These are phyloP conservation scores for Fistulinella prunicolor DNA, from an alignment of 768 basidiomycete species.

Conservation along the genomic window DNA sequence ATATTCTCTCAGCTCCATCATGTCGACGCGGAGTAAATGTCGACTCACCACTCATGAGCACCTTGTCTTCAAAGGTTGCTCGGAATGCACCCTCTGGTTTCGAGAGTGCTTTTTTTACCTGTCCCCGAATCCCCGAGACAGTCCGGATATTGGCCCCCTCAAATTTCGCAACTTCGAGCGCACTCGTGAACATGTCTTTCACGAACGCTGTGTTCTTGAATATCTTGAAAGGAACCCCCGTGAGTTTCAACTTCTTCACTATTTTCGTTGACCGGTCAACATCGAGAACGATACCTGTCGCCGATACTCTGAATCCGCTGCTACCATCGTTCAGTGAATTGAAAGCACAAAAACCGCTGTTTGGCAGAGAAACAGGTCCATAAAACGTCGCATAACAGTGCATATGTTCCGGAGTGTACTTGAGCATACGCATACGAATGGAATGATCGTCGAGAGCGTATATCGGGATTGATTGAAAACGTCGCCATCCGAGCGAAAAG, in stretches of 20 bases:
- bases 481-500: conserved; percentile 95
- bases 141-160: conserved; percentile 97
- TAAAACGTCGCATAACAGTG: conserved; percentile 99
- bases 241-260: conserved; percentile 97
- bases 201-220: conserved; percentile 99
- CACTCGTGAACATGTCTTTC: conserved; percentile 93
- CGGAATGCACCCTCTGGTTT: conserved; percentile 95
- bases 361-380: conserved; percentile 86
- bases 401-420: conserved; percentile 99
- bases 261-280: conserved; percentile 91
- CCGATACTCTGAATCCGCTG: conserved; percentile 83
- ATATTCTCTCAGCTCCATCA: background rate
- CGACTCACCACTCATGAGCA: conserved; percentile 86
- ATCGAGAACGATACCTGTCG: conserved; percentile 93
- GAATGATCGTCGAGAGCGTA: conserved; percentile 98
- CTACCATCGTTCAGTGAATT: conserved; percentile 69
- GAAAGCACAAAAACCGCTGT: conserved; percentile 97
- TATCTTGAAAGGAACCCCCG: conserved; percentile 93
- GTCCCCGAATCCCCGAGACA: conserved; percentile 93
- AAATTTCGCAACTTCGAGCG: conserved; percentile 96
- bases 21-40: background rate
- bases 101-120: conserved; percentile 93
- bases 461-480: conserved; percentile 93
- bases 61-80: conserved; percentile 97
- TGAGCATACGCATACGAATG: conserved; percentile 98